Evolutionary conservation across 495 filamentous ascomycete genomes (phyloP).

Genomic region (Annulohypoxylon stygium): DNA sequence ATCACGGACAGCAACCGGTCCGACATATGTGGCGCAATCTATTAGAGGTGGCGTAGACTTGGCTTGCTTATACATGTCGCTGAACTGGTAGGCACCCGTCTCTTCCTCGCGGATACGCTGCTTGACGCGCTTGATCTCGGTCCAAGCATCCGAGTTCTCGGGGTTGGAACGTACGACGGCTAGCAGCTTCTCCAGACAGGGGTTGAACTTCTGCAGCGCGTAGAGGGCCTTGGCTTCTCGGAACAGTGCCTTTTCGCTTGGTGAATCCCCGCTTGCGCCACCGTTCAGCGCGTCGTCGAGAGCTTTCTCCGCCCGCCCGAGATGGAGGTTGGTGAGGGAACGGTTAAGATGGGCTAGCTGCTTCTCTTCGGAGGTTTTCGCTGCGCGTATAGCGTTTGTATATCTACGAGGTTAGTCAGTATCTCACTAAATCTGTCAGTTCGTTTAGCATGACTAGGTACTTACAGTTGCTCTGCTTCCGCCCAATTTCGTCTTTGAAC

Average conservation of each 20-base stretch:
- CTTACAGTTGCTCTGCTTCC: constrained; percentile 40
- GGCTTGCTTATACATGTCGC: constrained; percentile 54
- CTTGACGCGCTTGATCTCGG: constrained; percentile 49
- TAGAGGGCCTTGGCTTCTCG: constrained; percentile 63
- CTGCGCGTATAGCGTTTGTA: constrained; percentile 36
- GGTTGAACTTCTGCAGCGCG: constrained; percentile 54
- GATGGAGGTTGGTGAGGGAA: constrained; percentile 56
- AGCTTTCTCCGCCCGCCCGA: constrained; percentile 57
- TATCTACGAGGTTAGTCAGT: constrained; percentile 44
- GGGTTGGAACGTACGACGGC: constrained; percentile 46
- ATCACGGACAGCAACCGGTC: constrained; percentile 41
- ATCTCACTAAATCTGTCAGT: not conserved
- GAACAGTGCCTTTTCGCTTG: constrained; percentile 61
- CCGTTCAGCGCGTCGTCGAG: constrained; percentile 52
- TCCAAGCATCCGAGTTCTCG: constrained; percentile 45
- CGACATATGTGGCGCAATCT: constrained; percentile 63
- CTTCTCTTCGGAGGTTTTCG: constrained; percentile 25
- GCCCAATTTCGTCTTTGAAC: constrained; percentile 49
- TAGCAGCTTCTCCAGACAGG: constrained; percentile 52
- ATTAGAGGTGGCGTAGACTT: constrained; percentile 52
- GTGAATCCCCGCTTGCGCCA: constrained; percentile 21
- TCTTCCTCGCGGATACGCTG: constrained; percentile 52
- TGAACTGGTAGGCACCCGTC: constrained; percentile 62
- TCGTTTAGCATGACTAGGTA: not conserved
- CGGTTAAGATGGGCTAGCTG: constrained; percentile 55